Evolutionary conservation across 208 protist genomes (phyloP).

Genomic region (Crithidia brevicula): DNA sequence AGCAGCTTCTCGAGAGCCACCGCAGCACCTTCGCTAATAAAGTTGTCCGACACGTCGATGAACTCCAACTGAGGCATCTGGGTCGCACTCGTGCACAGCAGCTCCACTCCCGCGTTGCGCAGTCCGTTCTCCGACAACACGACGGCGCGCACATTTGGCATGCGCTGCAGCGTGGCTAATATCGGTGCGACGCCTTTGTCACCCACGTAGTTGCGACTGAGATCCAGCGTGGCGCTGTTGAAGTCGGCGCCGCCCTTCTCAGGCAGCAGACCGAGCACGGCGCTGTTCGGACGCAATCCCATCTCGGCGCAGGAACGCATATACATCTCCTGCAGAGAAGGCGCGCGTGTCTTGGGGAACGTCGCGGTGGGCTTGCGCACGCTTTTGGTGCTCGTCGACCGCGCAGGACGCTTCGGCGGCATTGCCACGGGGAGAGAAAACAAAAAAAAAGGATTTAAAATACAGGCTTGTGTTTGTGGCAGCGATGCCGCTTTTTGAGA

Average conservation of each 20-base stretch:
- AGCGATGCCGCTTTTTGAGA: too few species aligned
- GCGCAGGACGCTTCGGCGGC: conserved; percentile 28
- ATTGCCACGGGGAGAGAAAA: not conserved
- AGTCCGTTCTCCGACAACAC: conserved; percentile 84
- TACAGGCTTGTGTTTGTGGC: too few species aligned
- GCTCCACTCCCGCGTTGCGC: conserved; percentile 77
- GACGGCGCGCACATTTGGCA: conserved; percentile 53
- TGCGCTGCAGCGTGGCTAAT: conserved; percentile 61
- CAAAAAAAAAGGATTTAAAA: not conserved
- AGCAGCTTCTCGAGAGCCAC: conserved; percentile 61
- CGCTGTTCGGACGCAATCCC: conserved; percentile 77
- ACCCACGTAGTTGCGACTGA: conserved; percentile 89
- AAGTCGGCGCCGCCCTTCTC: conserved; percentile 42
- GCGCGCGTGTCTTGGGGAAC: conserved; percentile 17
- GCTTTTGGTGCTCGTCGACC: conserved; percentile 22
- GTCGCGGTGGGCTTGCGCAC: conserved; percentile 12
- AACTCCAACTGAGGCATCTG: conserved; percentile 63
- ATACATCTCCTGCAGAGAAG: conserved; percentile 81
- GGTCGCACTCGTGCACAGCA: conserved; percentile 45
- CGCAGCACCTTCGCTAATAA: conserved; percentile 89
- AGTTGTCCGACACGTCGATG: conserved; percentile 91
- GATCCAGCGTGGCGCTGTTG: conserved; percentile 49
- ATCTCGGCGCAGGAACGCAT: conserved; percentile 73
- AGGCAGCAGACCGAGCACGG: conserved; percentile 60
- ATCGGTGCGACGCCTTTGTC: conserved; percentile 85